Conservation (phyloP, 257 asterid species). For the Marsdenia floribunda region DNA sequence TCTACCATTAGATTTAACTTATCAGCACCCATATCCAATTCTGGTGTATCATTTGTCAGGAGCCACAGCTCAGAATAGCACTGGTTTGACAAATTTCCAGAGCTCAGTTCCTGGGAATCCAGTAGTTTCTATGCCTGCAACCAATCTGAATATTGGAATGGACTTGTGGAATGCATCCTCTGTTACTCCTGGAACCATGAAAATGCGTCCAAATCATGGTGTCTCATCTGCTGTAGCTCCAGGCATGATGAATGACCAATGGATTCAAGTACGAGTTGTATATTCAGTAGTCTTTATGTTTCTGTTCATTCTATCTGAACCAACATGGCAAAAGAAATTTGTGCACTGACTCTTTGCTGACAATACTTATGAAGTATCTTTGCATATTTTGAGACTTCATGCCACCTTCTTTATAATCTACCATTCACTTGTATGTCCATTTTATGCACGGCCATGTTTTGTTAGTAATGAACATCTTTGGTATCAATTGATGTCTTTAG, state of each 20-base stretch:
- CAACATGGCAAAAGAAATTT: background rate
- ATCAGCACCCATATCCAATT: constrained; percentile 3
- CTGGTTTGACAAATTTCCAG: constrained; percentile 38
- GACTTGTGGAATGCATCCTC: constrained; percentile 81
- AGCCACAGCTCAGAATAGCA: constrained; percentile 63
- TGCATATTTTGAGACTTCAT: background rate
- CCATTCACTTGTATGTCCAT: background rate
- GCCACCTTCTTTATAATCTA: background rate
- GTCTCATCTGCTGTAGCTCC: constrained; percentile 44
- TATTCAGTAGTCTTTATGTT: constrained; percentile 13
- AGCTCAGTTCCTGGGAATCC: constrained; percentile 68
- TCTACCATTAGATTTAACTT: constrained; percentile 1
- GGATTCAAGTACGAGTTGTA: constrained; percentile 57
- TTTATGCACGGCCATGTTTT: background rate
- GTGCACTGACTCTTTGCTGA: background rate
- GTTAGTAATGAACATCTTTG: background rate
- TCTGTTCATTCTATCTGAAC: constrained; percentile 3
- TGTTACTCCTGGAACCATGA: constrained; percentile 66
- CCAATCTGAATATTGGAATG: constrained; percentile 88
- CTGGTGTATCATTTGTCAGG: constrained; percentile 31
- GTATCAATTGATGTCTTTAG: background rate
- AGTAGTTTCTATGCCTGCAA: constrained; percentile 52
- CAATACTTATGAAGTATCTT: background rate
- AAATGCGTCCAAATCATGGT: constrained; percentile 52
- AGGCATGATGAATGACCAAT: constrained; percentile 69